Evolutionary conservation across 1,139 yeast genomes (phyloP), one percentile per base, ranked within the genome.

Genomic region (Nakaseomyces nivariensis): DNA sequence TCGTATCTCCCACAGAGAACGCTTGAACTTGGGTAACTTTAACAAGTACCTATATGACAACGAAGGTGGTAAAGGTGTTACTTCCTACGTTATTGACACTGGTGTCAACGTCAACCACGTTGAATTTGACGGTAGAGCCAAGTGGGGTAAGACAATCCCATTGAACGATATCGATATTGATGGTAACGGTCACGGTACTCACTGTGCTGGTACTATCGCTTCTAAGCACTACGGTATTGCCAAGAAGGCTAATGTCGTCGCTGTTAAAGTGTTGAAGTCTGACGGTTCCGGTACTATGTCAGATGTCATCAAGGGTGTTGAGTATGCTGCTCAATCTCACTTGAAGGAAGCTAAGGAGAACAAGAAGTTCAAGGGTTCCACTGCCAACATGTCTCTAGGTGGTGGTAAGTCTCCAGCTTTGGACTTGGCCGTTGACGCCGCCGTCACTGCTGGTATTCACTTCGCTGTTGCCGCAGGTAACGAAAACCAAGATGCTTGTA

Each of bases 71-170:
- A 78, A 81, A 62, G 97, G 96, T 66, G 96, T 89, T 52, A 87
- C 95, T 45, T 80, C 96, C 24, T 73, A 73, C 51, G 85, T 90
- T 53, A 83, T 90, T 62, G 97, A 90, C 72, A 90, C 97, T 45
- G 97, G 97, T 72, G 77, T 90, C 68, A 84, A 85, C 63, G 74
- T 84, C 50, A 74, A 77, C 53, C 97, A 89, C 70, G 77, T 73
- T 50, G 95, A 89, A 64, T 89, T 90, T 63, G 90, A 76, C 51
- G 96, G 96, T 54, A 85, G 98, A 70, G 98, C 97, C 55, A 65
- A 62, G 46, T 90, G 97, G 97, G 97, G 97, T 62, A 78, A 82
- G 61, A 89, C 97, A 45, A 76, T 92, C 58, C 96, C 97, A 50
- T 64, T 70, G 45, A 92, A 88, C 58, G 96, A 90, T 65, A 76